These are phyloP conservation scores for Pythium periplocum DNA, from an alignment of 352 stramenopile species.

Conservation along the genomic window DNA sequence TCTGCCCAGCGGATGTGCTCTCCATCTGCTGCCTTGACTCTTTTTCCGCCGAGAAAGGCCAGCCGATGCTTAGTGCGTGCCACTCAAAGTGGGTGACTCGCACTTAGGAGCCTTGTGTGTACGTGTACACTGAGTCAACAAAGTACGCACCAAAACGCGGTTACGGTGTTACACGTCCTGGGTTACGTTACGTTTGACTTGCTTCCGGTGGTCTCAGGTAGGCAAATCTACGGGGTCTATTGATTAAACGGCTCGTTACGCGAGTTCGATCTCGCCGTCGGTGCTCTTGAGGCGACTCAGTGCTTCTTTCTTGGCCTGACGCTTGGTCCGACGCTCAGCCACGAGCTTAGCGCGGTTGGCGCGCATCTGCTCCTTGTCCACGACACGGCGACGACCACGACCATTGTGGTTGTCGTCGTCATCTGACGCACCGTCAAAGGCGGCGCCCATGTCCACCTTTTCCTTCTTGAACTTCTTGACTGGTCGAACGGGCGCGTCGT, in stretches of 20 bases:
- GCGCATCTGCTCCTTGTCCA: constrained; percentile 52
- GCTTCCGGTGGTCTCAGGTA: no score
- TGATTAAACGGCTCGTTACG: neutral
- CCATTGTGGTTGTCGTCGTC: constrained; percentile 25
- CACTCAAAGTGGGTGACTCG: no score
- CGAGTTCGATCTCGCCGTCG: constrained; percentile 41
- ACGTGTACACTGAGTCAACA: no score
- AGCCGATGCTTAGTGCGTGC: no score
- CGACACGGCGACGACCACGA: constrained; percentile 19
- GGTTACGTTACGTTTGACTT: no score
- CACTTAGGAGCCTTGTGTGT: no score
- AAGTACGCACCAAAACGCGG: no score
- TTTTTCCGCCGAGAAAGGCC: no score
- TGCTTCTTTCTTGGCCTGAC: constrained; percentile 52
- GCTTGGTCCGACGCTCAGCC: constrained; percentile 45
- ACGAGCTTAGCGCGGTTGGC: constrained; percentile 56
- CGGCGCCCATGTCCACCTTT: constrained; percentile 69
- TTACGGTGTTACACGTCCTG: no score
- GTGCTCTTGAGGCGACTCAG: constrained; percentile 35
- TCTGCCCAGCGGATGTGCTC: no score
- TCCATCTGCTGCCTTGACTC: no score
- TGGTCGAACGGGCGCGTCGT: constrained; percentile 6
- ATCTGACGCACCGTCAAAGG: constrained; percentile 59
- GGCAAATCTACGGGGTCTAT: no score
- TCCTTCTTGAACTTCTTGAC: constrained; percentile 18